Conservation (phyloP, 805 yeast species). For the Cyberlindnera saturnus region DNA sequence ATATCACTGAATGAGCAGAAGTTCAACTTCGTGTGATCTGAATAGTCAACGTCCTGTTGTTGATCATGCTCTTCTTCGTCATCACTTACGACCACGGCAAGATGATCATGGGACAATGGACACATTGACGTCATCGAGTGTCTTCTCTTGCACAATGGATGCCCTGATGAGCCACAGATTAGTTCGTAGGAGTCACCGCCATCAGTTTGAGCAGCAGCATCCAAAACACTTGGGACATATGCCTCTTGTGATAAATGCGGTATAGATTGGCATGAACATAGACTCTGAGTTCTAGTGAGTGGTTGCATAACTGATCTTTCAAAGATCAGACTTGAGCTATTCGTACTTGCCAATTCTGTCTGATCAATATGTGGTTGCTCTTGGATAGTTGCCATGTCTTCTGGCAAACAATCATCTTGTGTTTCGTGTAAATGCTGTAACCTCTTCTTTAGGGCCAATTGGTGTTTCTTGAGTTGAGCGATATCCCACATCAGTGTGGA, state of each 20-base stretch:
- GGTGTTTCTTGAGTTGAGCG: conserved; percentile 2
- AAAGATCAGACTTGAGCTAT: conserved; percentile 5
- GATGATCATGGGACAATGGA: background rate
- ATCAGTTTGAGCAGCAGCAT: conserved; percentile 7
- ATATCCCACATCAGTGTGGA: background rate
- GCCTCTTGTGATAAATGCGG: conserved; percentile 12
- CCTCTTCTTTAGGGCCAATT: conserved; percentile 4
- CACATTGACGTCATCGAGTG: background rate
- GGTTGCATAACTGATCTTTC: conserved; percentile 11
- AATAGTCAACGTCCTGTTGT: conserved; percentile 13
- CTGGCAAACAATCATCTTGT: background rate
- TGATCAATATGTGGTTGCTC: background rate
- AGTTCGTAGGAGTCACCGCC: conserved; percentile 3
- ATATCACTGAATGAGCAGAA: conserved; percentile 23
- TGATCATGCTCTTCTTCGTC: conserved; percentile 1
- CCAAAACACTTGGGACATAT: conserved; percentile 11
- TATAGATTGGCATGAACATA: conserved; percentile 8
- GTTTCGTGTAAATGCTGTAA: conserved; percentile 1
- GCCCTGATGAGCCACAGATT: conserved; percentile 12
- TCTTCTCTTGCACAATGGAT: conserved; percentile 9
- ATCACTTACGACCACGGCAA: background rate
- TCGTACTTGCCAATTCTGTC: background rate
- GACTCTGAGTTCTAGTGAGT: conserved; percentile 10
- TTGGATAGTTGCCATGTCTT: background rate
- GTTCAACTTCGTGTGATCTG: conserved; percentile 20